Evolutionary conservation across 345 rosid species (phyloP).

Genomic region (Citrus trifoliata): DNA sequence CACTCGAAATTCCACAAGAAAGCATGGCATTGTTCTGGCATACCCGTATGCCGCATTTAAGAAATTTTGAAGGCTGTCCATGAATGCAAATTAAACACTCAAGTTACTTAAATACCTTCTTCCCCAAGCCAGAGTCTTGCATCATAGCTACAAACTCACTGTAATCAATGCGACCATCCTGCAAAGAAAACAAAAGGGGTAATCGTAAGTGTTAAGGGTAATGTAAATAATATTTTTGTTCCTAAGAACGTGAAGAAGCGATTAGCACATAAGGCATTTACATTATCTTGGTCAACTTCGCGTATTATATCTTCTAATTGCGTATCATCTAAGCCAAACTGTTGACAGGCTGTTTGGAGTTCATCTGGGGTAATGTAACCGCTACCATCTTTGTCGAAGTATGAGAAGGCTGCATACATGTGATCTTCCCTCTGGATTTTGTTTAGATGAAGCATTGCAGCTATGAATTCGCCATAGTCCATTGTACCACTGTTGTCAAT

Average conservation of each 20-base stretch:
- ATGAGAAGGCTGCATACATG: constrained; percentile 75
- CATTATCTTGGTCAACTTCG: constrained; percentile 86
- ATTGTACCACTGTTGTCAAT: constrained; percentile 88
- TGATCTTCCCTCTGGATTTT: constrained; percentile 86
- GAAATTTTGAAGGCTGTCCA: not conserved
- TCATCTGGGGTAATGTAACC: constrained; percentile 90
- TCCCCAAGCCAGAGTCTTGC: constrained; percentile 59
- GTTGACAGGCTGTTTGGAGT: constrained; percentile 77
- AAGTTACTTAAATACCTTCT: constrained; percentile 22
- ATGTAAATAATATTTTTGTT: not conserved
- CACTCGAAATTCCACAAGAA: not conserved
- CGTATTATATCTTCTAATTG: constrained; percentile 65
- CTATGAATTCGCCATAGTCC: constrained; percentile 85
- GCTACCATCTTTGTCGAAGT: constrained; percentile 90
- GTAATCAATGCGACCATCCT: constrained; percentile 92
- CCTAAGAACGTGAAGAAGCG: not conserved
- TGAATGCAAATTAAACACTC: not conserved
- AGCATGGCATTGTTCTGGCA: not conserved
- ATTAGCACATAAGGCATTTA: constrained; percentile 16
- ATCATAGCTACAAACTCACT: constrained; percentile 89
- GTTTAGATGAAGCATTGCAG: constrained; percentile 93
- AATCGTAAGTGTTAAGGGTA: not conserved
- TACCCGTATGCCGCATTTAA: not conserved
- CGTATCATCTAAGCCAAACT: constrained; percentile 63
- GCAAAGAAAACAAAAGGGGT: constrained; percentile 1